Percentiles rank a stretch among this genome's conserved stretches.
Conservation (phyloP, 2,329 filamentous ascomycete genomes). For the Alternaria dauci region DNA sequence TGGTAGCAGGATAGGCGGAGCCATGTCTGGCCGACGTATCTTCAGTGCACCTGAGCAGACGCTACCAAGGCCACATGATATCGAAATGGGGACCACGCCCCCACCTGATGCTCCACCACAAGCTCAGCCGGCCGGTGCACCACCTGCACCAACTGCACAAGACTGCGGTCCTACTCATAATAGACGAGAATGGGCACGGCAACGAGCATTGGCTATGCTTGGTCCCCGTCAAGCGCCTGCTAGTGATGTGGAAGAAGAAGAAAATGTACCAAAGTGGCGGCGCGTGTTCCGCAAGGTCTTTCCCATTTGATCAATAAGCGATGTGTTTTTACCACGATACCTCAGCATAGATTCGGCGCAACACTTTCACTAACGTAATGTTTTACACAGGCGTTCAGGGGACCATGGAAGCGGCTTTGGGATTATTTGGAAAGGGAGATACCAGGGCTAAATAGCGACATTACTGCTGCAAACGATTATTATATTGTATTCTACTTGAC, state of each 20-base stretch:
- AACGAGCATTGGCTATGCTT: slow-evolving; percentile 55
- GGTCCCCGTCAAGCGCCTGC: slow-evolving; percentile 41
- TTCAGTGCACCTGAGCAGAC: slow-evolving; percentile 42
- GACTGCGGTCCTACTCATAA: slow-evolving; percentile 34
- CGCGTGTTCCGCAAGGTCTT: slow-evolving; percentile 45
- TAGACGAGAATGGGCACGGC: slow-evolving; percentile 56
- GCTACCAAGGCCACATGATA: slow-evolving; percentile 33
- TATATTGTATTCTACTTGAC: background rate
- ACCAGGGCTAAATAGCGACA: slow-evolving; percentile 3
- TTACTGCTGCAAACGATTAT: background rate
- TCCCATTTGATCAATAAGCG: slow-evolving; percentile 36
- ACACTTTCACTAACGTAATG: slow-evolving; percentile 4
- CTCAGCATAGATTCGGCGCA: slow-evolving; percentile 10
- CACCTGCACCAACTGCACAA: slow-evolving; percentile 9
- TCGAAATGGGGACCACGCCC: slow-evolving; percentile 40
- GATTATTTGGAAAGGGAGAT: background rate
- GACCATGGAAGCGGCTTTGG: background rate
- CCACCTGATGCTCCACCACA: background rate
- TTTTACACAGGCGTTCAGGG: background rate
- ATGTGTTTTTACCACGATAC: slow-evolving; percentile 2
- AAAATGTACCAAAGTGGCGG: slow-evolving; percentile 33
- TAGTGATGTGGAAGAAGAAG: slow-evolving; percentile 36
- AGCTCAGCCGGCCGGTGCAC: background rate
- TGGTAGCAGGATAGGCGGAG: slow-evolving; percentile 35
- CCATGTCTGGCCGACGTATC: slow-evolving; percentile 37